Evolutionary conservation across 2,329 filamentous ascomycete species (phyloP).

Genomic region (Neodidymelliopsis sp.): DNA sequence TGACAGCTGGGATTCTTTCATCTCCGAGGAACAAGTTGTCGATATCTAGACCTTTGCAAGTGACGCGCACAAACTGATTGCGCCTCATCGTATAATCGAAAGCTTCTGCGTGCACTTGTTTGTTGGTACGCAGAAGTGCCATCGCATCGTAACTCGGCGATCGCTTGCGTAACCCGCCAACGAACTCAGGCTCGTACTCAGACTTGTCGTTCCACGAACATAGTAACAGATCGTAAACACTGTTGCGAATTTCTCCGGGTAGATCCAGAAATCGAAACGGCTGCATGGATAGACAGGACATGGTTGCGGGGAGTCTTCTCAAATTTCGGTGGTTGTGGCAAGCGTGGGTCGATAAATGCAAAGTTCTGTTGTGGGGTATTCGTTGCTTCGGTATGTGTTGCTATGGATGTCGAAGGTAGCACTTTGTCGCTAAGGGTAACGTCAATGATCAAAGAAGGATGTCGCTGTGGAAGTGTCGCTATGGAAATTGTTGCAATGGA

Average conservation of each 20-base stretch:
- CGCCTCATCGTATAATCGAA: constrained; percentile 39
- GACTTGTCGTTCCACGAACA: constrained; percentile 36
- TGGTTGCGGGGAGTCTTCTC: neutral
- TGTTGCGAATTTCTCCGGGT: constrained; percentile 37
- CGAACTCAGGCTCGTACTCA: constrained; percentile 23
- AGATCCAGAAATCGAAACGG: constrained; percentile 38
- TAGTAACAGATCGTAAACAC: constrained; percentile 34
- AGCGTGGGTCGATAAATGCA: neutral
- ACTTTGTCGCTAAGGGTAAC: constrained; percentile 21
- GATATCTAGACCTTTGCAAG: constrained; percentile 32
- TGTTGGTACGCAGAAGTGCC: constrained; percentile 34
- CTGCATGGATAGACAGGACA: constrained; percentile 25
- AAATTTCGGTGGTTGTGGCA: neutral
- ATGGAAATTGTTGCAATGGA: constrained; percentile 22
- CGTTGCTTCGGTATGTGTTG: neutral
- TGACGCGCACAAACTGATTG: constrained; percentile 37
- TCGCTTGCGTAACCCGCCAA: constrained; percentile 29
- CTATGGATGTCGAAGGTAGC: neutral
- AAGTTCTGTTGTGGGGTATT: neutral
- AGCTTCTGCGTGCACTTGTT: constrained; percentile 38
- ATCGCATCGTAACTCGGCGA: constrained; percentile 27
- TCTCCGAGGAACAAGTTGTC: constrained; percentile 30
- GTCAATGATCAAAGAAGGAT: neutral
- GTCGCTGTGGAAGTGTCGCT: constrained; percentile 23
- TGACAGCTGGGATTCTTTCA: constrained; percentile 29